A percentile compares a stretch with the other conserved stretches of the same genome.
Conservation (phyloP, 1,284 basidiomycete species). For the Polyporus tsugae region DNA sequence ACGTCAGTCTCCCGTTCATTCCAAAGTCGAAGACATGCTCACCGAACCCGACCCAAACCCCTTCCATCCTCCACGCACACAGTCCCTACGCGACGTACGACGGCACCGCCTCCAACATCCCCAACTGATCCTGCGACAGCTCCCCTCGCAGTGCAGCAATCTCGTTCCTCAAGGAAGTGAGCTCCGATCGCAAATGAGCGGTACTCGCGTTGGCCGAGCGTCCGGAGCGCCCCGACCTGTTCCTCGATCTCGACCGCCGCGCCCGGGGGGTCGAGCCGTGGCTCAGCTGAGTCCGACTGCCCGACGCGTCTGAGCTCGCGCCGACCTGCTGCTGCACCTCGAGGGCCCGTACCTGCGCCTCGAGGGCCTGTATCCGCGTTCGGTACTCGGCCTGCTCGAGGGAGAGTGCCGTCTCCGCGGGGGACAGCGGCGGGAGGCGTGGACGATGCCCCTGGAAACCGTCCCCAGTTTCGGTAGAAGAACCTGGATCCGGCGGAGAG, state of each 20-base stretch:
- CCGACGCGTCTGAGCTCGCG: conserved; percentile 7
- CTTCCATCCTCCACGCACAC: neutral
- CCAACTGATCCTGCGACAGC: conserved; percentile 19
- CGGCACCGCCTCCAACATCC: conserved; percentile 13
- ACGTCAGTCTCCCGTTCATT: neutral
- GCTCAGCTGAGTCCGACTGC: conserved; percentile 9
- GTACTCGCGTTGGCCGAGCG: conserved; percentile 3
- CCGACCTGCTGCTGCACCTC: conserved; percentile 7
- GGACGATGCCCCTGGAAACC: conserved; percentile 7
- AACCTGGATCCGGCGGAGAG: neutral
- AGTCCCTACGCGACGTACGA: conserved; percentile 2
- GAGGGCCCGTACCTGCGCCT: conserved; percentile 7
- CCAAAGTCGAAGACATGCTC: neutral
- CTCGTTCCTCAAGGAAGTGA: conserved; percentile 15
- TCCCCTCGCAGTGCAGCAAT: conserved; percentile 19
- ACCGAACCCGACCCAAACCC: neutral
- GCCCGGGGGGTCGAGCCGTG: neutral
- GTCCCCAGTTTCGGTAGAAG: neutral
- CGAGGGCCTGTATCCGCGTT: neutral
- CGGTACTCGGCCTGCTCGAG: neutral
- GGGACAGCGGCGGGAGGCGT: conserved; percentile 2
- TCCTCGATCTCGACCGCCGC: conserved; percentile 7
- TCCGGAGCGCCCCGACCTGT: neutral
- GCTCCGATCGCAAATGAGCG: conserved; percentile 10
- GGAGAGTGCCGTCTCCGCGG: neutral